Conservation (phyloP, 139 green algal species). For the Chlamydomonas sphaeroides region DNA sequence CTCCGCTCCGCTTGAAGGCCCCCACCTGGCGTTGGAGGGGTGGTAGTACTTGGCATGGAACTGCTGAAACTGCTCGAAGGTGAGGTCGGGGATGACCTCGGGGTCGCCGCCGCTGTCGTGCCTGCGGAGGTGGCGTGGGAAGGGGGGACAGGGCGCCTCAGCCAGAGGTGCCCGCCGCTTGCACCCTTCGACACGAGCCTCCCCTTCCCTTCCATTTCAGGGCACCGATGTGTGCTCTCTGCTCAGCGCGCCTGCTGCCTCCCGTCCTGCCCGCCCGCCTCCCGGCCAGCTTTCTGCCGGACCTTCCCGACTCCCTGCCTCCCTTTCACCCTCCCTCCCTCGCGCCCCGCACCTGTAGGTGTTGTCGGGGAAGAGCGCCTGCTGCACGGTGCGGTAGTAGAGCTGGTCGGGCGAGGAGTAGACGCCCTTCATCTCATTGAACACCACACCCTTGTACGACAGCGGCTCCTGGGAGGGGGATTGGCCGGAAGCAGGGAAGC, state of each 20-base stretch:
- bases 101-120: slow-evolving; percentile 96
- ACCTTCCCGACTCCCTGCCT: too few relatives aligned
- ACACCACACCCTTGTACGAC: slow-evolving; percentile 96
- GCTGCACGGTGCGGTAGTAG: slow-evolving; percentile 83
- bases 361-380: slow-evolving; percentile 88
- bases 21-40: slow-evolving; percentile 71
- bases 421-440: slow-evolving; percentile 99
- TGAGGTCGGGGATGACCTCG: slow-evolving; percentile 91
- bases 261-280: too few relatives aligned
- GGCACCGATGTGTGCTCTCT: too few relatives aligned
- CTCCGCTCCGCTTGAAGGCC: background rate
- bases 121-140: slow-evolving; percentile 1
- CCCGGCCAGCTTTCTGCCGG: too few relatives aligned
- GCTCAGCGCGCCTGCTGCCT: too few relatives aligned
- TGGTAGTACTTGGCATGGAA: slow-evolving; percentile 98
- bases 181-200: too few relatives aligned
- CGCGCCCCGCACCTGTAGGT: slow-evolving; percentile 62
- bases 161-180: too few relatives aligned
- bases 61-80: slow-evolving; percentile 94
- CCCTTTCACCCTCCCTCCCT: background rate
- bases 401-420: slow-evolving; percentile 96
- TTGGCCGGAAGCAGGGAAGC: too few relatives aligned
- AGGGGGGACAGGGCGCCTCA: too few relatives aligned
- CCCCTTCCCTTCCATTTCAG: too few relatives aligned
- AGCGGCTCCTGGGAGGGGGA: slow-evolving; percentile 64